phyloP scores from a whole-genome alignment of 306 rosid species.

The Coriaria nepalensis region DNA sequence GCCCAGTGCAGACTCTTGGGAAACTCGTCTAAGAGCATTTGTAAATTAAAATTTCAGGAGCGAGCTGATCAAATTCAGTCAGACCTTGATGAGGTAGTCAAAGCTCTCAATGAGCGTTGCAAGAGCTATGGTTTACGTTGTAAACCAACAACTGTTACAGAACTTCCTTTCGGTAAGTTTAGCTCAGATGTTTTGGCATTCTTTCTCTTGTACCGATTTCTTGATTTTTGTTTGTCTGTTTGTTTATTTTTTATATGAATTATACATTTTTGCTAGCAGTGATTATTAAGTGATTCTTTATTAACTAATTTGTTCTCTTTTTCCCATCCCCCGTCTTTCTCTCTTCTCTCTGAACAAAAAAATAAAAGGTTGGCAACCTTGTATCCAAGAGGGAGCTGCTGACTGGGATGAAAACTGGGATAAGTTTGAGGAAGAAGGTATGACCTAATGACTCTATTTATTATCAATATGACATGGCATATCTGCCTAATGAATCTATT shows the following conservation, averaged over 20 bases:
- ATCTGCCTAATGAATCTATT: not conserved
- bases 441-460: constrained; percentile 8
- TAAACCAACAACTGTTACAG: constrained; percentile 67
- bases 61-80: constrained; percentile 57
- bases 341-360: not conserved
- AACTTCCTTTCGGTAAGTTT: constrained; percentile 88
- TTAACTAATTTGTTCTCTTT: not conserved
- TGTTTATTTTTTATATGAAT: not conserved
- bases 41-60: constrained; percentile 39
- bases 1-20: constrained; percentile 10
- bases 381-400: constrained; percentile 80
- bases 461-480: not conserved
- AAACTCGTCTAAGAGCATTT: constrained; percentile 17
- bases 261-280: too few species aligned
- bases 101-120: constrained; percentile 77
- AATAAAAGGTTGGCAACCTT: constrained; percentile 83
- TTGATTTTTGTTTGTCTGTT: constrained; percentile 5
- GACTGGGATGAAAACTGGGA: constrained; percentile 99
- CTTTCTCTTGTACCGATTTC: constrained; percentile 7
- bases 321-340: not conserved
- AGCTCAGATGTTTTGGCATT: too few species aligned
- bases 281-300: too few species aligned
- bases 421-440: constrained; percentile 92
- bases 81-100: constrained; percentile 69
- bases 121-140: constrained; percentile 81